phyloP scores from a whole-genome alignment of 257 asterid genomes.

The Fraxinus pennsylvanica region DNA sequence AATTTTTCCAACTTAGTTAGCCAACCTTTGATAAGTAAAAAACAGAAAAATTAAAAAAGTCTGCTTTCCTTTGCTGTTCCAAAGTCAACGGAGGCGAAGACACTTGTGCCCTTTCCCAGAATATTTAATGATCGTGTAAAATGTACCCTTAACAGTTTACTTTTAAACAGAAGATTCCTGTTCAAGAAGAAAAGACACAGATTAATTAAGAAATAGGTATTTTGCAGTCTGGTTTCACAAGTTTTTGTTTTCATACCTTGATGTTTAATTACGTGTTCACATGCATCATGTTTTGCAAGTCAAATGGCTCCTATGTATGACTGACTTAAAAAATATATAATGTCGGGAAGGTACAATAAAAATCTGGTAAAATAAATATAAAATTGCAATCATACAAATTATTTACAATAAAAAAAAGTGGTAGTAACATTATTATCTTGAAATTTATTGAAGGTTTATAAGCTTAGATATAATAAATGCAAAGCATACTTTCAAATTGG shows the following conservation, averaged over 20 bases:
- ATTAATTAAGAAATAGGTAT: not conserved
- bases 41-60: slow-evolving; percentile 32
- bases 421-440: not conserved
- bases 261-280: not conserved
- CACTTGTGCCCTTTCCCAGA: slow-evolving; percentile 42
- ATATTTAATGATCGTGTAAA: slow-evolving; percentile 30
- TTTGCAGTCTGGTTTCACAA: not conserved
- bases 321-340: too few species aligned
- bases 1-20: slow-evolving; percentile 32
- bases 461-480: too few species aligned
- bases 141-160: not conserved
- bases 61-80: slow-evolving; percentile 34
- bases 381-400: too few species aligned
- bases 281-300: not conserved
- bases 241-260: not conserved
- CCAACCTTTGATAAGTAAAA: slow-evolving; percentile 50
- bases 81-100: slow-evolving; percentile 54
- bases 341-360: not conserved
- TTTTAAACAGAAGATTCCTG: slow-evolving; percentile 49
- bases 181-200: slow-evolving; percentile 52
- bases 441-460: too few species aligned
- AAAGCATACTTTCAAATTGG: too few species aligned
- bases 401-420: too few species aligned
- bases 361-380: too few species aligned
- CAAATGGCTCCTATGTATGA: not conserved